Evolutionary conservation across 495 filamentous ascomycete genomes (phyloP).

Genomic region (Penicillium canariense): DNA sequence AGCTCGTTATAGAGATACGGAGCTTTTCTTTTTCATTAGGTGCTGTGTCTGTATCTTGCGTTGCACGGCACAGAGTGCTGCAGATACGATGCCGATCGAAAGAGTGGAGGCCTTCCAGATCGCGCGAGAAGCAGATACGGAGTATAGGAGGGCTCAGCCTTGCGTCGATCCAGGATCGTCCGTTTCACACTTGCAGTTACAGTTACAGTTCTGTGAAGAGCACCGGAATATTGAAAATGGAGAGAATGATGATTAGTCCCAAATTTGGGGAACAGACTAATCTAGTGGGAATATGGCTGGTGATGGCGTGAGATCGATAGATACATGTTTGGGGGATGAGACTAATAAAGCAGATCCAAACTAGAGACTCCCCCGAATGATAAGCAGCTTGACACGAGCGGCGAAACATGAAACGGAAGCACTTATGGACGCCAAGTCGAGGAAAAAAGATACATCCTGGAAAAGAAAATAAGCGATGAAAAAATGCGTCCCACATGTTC

Average conservation of each 20-base stretch:
- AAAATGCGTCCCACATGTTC: conserved; percentile 17
- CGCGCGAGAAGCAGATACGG: background rate
- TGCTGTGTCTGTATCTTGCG: too few relatives aligned
- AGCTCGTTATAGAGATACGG: background rate
- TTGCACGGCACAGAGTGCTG: background rate
- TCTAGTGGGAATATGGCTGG: background rate
- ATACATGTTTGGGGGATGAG: background rate
- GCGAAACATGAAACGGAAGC: background rate
- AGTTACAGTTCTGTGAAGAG: background rate
- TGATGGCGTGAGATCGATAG: background rate
- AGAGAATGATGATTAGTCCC: background rate
- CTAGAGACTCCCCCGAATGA: background rate
- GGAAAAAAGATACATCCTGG: background rate
- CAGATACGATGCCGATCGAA: background rate
- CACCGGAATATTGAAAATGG: background rate
- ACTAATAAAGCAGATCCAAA: background rate
- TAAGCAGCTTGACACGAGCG: background rate
- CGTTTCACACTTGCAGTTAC: too few relatives aligned
- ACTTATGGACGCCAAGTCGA: background rate
- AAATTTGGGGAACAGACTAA: background rate
- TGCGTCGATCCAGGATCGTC: too few relatives aligned
- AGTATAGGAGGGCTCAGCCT: background rate
- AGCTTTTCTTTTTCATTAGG: background rate
- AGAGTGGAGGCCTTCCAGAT: background rate
- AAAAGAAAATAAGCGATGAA: conserved; percentile 4